Percentiles rank a stretch among this genome's conserved stretches.
Evolutionary conservation across 23 red algal species (phyloP).

Genomic region (Chondrus crispus): DNA sequence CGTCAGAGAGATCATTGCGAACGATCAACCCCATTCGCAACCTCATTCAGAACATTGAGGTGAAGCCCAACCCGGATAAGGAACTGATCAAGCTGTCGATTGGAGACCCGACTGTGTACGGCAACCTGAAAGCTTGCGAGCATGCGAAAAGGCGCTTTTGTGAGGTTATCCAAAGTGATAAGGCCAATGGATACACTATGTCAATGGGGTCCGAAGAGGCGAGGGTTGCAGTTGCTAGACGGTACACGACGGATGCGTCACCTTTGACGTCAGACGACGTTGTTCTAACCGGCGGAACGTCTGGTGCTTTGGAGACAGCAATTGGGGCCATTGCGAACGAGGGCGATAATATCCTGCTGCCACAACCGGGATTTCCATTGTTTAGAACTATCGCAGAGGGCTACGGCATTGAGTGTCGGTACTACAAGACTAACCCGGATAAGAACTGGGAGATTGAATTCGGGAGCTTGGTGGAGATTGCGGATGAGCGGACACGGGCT

Average conservation of each 20-base stretch:
- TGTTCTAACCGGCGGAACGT: constrained; percentile 76
- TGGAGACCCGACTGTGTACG: constrained; percentile 90
- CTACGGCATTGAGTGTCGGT: constrained; percentile 64
- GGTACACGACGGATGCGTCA: constrained; percentile 37
- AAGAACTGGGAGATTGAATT: constrained; percentile 76
- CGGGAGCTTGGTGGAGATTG: constrained; percentile 23
- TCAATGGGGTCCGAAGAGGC: constrained; percentile 75
- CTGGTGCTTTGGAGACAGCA: constrained; percentile 89
- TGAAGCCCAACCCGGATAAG: constrained; percentile 81
- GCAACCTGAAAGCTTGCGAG: constrained; percentile 72
- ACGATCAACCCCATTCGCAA: constrained; percentile 98
- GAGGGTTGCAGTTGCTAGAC: constrained; percentile 62
- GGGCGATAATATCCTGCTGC: constrained; percentile 90
- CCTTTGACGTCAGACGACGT: constrained; percentile 69
- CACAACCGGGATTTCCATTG: constrained; percentile 91
- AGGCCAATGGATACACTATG: constrained; percentile 76
- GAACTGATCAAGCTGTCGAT: constrained; percentile 77
- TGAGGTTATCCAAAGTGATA: constrained; percentile 26
- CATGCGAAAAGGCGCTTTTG: constrained; percentile 34
- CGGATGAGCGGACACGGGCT: constrained; percentile 78
- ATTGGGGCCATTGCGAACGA: constrained; percentile 79
- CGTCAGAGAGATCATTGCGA: constrained; percentile 64
- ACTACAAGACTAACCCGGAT: constrained; percentile 69
- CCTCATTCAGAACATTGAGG: constrained; percentile 82
- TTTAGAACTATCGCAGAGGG: constrained; percentile 81